phyloP scores from a whole-genome alignment of 768 basidiomycete genomes.

The Lyophyllum atratum region DNA sequence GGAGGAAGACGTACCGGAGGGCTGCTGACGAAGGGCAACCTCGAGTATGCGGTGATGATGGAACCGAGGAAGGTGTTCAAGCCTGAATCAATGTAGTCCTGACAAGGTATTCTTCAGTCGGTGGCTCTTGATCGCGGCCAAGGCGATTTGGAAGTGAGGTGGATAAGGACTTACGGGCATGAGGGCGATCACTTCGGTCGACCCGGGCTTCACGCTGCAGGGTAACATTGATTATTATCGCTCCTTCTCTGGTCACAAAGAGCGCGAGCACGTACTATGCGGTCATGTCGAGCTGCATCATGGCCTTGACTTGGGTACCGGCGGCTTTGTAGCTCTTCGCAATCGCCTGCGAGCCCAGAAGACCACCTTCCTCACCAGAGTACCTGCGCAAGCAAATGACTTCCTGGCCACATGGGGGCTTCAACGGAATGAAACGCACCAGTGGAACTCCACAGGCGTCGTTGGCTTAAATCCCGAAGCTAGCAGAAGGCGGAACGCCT shows the following conservation, averaged over 20 bases:
- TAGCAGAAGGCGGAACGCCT: slow-evolving; percentile 43
- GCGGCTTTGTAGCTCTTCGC: slow-evolving; percentile 46
- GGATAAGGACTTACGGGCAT: slow-evolving; percentile 25
- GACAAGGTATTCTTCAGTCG: neutral
- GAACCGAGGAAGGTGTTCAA: slow-evolving; percentile 44
- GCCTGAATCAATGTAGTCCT: slow-evolving; percentile 32
- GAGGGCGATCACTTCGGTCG: slow-evolving; percentile 37
- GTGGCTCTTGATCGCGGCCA: neutral
- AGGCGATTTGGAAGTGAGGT: neutral
- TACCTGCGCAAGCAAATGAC: neutral
- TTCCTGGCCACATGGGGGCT: neutral
- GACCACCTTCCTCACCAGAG: slow-evolving; percentile 51
- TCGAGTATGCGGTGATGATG: slow-evolving; percentile 43
- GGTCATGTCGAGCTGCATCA: slow-evolving; percentile 49
- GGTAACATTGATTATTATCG: slow-evolving; percentile 15
- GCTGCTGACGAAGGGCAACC: slow-evolving; percentile 40
- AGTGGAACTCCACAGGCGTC: slow-evolving; percentile 49
- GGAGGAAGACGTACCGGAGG: slow-evolving; percentile 32
- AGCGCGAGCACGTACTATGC: slow-evolving; percentile 32
- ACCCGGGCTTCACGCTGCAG: slow-evolving; percentile 45
- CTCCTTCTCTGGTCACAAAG: neutral
- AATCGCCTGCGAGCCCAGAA: slow-evolving; percentile 49
- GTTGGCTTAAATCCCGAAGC: slow-evolving; percentile 40
- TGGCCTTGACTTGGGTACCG: slow-evolving; percentile 41
- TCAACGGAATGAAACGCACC: slow-evolving; percentile 29